Conservation (phyloP, 1,284 basidiomycete genomes). For the Mycena sp. region DNA sequence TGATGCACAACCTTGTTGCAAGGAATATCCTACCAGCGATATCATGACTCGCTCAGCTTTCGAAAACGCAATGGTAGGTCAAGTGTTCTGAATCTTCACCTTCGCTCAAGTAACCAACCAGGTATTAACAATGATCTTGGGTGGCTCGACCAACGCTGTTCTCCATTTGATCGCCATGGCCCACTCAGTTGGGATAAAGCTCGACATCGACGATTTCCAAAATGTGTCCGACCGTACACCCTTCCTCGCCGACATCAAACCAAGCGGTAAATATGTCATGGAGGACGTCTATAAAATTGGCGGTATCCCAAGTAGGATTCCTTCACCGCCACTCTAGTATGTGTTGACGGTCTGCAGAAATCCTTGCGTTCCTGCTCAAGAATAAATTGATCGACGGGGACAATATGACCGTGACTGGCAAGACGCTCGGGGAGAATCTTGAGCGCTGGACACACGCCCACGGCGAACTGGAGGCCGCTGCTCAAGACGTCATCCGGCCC, state of each 20-base stretch:
- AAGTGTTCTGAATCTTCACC: conserved; percentile 30
- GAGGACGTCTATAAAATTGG: conserved; percentile 91
- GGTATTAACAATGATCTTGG: conserved; percentile 94
- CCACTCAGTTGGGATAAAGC: conserved; percentile 84
- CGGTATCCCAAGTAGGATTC: conserved; percentile 81
- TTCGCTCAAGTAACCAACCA: conserved; percentile 40
- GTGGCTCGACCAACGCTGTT: conserved; percentile 94
- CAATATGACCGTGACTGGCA: conserved; percentile 89
- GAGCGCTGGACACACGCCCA: conserved; percentile 84
- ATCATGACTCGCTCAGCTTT: conserved; percentile 97
- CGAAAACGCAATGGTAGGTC: conserved; percentile 94
- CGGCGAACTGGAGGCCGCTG: conserved; percentile 73
- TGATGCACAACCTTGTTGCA: conserved; percentile 87
- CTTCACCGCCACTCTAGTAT: conserved; percentile 25
- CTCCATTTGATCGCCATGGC: conserved; percentile 92
- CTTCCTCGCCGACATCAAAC: conserved; percentile 91
- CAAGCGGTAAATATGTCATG: conserved; percentile 91
- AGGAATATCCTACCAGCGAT: conserved; percentile 94
- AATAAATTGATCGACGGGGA: conserved; percentile 87
- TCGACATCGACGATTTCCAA: conserved; percentile 90
- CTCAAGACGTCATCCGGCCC: conserved; percentile 87
- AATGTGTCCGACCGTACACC: conserved; percentile 85
- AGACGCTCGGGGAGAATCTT: conserved; percentile 88
- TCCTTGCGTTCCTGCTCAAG: conserved; percentile 84
- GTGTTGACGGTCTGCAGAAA: conserved; percentile 56